These are phyloP conservation scores for Calocybe indica DNA, from an alignment of 768 basidiomycete genomes.

Conservation along the genomic window DNA sequence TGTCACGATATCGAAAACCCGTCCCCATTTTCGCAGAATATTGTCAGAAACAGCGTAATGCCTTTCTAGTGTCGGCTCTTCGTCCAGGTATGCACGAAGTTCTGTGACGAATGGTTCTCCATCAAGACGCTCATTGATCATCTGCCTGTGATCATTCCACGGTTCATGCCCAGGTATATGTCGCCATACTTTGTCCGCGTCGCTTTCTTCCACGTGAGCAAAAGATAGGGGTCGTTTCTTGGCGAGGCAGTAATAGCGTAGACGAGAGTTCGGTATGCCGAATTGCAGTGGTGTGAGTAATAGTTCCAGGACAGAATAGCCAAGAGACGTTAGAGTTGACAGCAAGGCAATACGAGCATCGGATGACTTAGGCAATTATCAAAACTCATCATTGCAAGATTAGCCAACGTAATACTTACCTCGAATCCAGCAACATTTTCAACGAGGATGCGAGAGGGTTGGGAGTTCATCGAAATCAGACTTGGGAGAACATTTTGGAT, in stretches of 20 bases:
- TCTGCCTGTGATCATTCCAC: constrained; percentile 35
- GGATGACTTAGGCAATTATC: constrained; percentile 42
- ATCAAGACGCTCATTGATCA: background rate
- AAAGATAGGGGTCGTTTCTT: constrained; percentile 40
- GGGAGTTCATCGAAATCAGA: constrained; percentile 33
- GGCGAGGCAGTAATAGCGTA: constrained; percentile 77
- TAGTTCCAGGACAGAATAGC: constrained; percentile 56
- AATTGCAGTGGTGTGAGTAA: constrained; percentile 74
- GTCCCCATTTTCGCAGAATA: constrained; percentile 68
- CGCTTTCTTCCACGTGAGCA: constrained; percentile 11
- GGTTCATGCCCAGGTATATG: constrained; percentile 44
- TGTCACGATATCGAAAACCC: constrained; percentile 73
- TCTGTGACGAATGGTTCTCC: background rate
- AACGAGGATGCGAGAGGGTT: constrained; percentile 58
- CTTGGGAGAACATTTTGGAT: constrained; percentile 57
- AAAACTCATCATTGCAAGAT: constrained; percentile 2
- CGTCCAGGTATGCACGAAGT: constrained; percentile 39
- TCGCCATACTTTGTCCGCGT: constrained; percentile 31
- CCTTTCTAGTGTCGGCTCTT: constrained; percentile 2
- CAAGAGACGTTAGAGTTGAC: constrained; percentile 42
- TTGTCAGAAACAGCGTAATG: constrained; percentile 45
- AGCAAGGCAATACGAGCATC: constrained; percentile 54
- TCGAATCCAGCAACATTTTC: constrained; percentile 86
- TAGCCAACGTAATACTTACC: constrained; percentile 32
- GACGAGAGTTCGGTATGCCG: constrained; percentile 75